These are phyloP conservation scores for Entophlyctis luteolus DNA, from an alignment of 192 early-diverging fungal genomes.

Conservation along the genomic window DNA sequence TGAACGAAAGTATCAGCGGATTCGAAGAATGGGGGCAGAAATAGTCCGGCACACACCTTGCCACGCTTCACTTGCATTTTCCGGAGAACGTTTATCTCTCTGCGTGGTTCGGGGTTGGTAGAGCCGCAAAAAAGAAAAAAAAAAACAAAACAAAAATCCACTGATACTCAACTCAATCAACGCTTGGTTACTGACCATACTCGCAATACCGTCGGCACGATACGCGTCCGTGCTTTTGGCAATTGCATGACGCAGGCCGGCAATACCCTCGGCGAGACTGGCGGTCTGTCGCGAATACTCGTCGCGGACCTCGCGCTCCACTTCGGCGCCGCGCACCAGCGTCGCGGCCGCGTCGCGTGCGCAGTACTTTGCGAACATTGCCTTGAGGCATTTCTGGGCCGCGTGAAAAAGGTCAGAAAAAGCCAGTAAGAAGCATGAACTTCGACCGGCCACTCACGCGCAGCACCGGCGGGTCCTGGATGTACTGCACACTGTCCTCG, in stretches of 20 bases:
- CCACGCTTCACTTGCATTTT: background rate
- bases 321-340: background rate
- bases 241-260: constrained; percentile 18
- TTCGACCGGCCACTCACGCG: constrained; percentile 3
- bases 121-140: background rate
- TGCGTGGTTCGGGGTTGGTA: constrained; percentile 33
- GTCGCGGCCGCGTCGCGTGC: background rate
- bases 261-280: constrained; percentile 28
- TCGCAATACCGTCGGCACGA: constrained; percentile 37
- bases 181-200: constrained; percentile 42
- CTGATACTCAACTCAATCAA: constrained; percentile 41
- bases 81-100: background rate
- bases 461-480: constrained; percentile 46
- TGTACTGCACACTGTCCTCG: constrained; percentile 36
- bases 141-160: too few species aligned
- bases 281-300: constrained; percentile 42
- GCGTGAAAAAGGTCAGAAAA: background rate
- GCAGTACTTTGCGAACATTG: constrained; percentile 30
- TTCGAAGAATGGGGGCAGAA: too few species aligned
- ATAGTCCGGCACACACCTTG: too few species aligned
- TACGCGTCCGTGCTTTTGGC: constrained; percentile 33
- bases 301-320: constrained; percentile 38
- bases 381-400: constrained; percentile 26
- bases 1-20: too few species aligned
- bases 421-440: background rate